Percentiles rank a stretch among this genome's conserved stretches.
phyloP scores from a whole-genome alignment of 805 yeast genomes.

The Saccharomycopsis schoenii region DNA sequence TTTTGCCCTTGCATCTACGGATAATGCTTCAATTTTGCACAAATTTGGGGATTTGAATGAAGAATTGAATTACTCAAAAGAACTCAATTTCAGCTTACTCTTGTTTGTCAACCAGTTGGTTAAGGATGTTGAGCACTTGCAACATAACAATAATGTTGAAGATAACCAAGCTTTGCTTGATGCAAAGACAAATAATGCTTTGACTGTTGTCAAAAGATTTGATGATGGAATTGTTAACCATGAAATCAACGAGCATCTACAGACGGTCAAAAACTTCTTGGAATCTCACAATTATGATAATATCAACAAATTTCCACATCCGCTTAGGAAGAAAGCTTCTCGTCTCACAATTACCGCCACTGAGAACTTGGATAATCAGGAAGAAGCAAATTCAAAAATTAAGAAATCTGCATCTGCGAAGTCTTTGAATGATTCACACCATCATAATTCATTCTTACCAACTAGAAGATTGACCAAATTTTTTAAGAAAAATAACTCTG shows the following conservation, averaged over 20 bases:
- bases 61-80: conserved; percentile 12
- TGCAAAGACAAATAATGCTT: background rate
- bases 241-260: conserved; percentile 4
- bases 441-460: background rate
- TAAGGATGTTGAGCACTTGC: conserved; percentile 11
- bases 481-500: background rate
- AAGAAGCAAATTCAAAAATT: background rate
- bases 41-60: background rate
- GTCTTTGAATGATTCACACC: background rate
- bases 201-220: background rate
- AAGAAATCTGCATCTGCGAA: background rate
- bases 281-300: background rate
- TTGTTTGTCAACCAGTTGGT: conserved; percentile 14
- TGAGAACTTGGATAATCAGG: background rate
- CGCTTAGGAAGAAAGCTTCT: background rate
- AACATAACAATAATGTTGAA: background rate
- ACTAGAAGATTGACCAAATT: background rate
- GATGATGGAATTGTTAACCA: background rate
- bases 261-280: conserved; percentile 1
- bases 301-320: background rate
- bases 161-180: background rate
- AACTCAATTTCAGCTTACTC: conserved; percentile 12
- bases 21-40: conserved; percentile 2
- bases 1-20: background rate
- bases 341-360: background rate